Conservation (phyloP, 352 stramenopile species). For the Globisporangium takayamanum region DNA sequence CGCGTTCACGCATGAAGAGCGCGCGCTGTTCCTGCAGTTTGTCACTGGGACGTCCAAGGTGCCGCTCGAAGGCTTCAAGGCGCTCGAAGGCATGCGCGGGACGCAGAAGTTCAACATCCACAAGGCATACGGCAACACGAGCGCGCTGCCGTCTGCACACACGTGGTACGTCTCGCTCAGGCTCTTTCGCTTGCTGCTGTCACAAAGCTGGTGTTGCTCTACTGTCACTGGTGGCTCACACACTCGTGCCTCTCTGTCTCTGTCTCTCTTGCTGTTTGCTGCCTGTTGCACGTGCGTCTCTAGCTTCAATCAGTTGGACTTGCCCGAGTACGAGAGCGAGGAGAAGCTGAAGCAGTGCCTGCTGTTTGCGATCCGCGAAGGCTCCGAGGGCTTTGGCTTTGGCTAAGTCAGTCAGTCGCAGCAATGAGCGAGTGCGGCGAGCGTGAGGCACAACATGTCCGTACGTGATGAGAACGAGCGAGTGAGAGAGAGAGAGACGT, state of each 20-base stretch:
- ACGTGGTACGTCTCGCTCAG: slow-evolving; percentile 85
- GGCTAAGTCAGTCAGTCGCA: slow-evolving; percentile 63
- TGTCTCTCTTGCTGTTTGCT: slow-evolving; percentile 7
- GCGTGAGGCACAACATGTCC: too few relatives aligned
- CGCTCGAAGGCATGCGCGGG: slow-evolving; percentile 97
- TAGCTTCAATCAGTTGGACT: slow-evolving; percentile 98
- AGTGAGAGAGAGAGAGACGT: not conserved
- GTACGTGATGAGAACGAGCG: not conserved
- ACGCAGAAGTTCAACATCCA: slow-evolving; percentile 99
- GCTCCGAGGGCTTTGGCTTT: slow-evolving; percentile 97
- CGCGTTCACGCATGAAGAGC: slow-evolving; percentile 87
- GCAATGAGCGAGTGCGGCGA: not conserved
- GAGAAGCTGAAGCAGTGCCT: slow-evolving; percentile 97
- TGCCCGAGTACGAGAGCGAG: slow-evolving; percentile 97
- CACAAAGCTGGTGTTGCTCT: not conserved
- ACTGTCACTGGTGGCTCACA: not conserved
- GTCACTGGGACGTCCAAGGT: slow-evolving; percentile 91
- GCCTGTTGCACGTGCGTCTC: slow-evolving; percentile 7
- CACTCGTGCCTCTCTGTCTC: not conserved
- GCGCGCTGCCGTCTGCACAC: slow-evolving; percentile 89
- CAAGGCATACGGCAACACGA: slow-evolving; percentile 92
- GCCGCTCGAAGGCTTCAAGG: slow-evolving; percentile 97
- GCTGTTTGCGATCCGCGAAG: slow-evolving; percentile 97
- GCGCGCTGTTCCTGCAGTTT: slow-evolving; percentile 91
- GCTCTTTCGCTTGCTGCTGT: slow-evolving; percentile 2